A percentile compares a stretch with the other conserved stretches of the same genome.
phyloP scores from a whole-genome alignment of 805 yeast genomes.

The Candida lessepsii region DNA sequence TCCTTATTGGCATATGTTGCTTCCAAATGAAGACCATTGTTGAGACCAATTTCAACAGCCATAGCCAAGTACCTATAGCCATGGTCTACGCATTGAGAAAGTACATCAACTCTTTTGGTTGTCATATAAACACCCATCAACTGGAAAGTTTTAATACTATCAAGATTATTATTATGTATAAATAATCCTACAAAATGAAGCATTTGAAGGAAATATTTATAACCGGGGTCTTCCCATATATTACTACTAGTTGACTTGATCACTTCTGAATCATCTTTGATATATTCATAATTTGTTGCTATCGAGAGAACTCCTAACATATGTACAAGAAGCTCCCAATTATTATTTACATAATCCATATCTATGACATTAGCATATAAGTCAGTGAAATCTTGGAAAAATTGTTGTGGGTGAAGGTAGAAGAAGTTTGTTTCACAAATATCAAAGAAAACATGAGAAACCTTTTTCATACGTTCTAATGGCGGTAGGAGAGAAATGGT shows the following conservation, averaged over 20 bases:
- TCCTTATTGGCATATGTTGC: constrained; percentile 11
- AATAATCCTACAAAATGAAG: constrained; percentile 18
- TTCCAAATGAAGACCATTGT: constrained; percentile 12
- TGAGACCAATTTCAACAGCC: constrained; percentile 17
- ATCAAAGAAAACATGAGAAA: constrained; percentile 14
- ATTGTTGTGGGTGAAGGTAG: constrained; percentile 14
- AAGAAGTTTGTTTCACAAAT: constrained; percentile 20
- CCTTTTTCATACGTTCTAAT: constrained; percentile 10
- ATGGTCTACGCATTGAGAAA: constrained; percentile 15
- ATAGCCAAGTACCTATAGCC: constrained; percentile 17
- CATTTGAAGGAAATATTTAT: constrained; percentile 14
- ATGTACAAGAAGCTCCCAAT: constrained; percentile 15
- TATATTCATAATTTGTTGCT: constrained; percentile 17
- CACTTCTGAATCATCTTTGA: constrained; percentile 10
- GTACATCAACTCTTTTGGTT: constrained; percentile 17
- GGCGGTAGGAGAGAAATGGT: constrained; percentile 14
- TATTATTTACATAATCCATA: constrained; percentile 10
- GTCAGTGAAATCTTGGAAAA: constrained; percentile 8
- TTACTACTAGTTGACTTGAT: not conserved
- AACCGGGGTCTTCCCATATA: constrained; percentile 16
- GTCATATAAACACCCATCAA: constrained; percentile 19
- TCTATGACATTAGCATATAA: constrained; percentile 11
- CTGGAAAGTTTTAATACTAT: constrained; percentile 16
- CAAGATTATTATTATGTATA: constrained; percentile 16
- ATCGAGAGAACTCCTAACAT: constrained; percentile 15